These are phyloP conservation scores for Penicillium aurantiogriseum DNA, from an alignment of 2,329 filamentous ascomycete species.

Conservation along the genomic window DNA sequence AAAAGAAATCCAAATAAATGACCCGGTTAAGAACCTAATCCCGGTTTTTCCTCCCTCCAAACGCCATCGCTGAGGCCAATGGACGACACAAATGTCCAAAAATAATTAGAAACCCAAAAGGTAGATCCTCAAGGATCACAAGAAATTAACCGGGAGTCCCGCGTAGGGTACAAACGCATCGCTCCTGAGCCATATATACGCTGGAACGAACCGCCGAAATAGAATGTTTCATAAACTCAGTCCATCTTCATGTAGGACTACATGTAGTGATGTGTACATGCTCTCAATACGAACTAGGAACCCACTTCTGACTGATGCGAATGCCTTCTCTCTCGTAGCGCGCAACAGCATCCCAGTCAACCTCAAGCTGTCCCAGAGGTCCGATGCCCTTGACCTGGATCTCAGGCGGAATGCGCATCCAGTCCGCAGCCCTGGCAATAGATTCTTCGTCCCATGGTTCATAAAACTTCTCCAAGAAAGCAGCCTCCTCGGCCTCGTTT, in stretches of 20 bases:
- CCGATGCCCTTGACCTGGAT: slow-evolving; percentile 10
- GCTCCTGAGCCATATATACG: slow-evolving; percentile 20
- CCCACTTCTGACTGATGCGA: slow-evolving; percentile 26
- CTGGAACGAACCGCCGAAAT: slow-evolving; percentile 13
- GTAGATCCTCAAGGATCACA: slow-evolving; percentile 9
- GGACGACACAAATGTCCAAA: slow-evolving; percentile 16
- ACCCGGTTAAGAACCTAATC: slow-evolving; percentile 1
- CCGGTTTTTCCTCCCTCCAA: slow-evolving; percentile 17
- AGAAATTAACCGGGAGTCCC: slow-evolving; percentile 15
- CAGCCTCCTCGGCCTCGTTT: slow-evolving; percentile 18
- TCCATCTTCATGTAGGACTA: background rate
- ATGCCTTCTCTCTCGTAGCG: slow-evolving; percentile 30
- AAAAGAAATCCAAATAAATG: background rate
- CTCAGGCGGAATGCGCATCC: slow-evolving; percentile 15
- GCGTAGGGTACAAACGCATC: slow-evolving; percentile 24
- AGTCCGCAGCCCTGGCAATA: slow-evolving; percentile 9
- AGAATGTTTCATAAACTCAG: slow-evolving; percentile 12
- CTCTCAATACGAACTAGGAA: background rate
- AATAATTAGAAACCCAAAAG: slow-evolving; percentile 1
- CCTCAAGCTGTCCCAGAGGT: slow-evolving; percentile 30
- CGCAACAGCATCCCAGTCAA: slow-evolving; percentile 45
- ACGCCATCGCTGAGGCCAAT: slow-evolving; percentile 27
- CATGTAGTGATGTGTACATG: background rate
- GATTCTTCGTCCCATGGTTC: slow-evolving; percentile 19
- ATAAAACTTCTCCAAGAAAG: slow-evolving; percentile 8